These are phyloP conservation scores for Begonia loranthoides DNA, from an alignment of 306 rosid species.

Conservation along the genomic window DNA sequence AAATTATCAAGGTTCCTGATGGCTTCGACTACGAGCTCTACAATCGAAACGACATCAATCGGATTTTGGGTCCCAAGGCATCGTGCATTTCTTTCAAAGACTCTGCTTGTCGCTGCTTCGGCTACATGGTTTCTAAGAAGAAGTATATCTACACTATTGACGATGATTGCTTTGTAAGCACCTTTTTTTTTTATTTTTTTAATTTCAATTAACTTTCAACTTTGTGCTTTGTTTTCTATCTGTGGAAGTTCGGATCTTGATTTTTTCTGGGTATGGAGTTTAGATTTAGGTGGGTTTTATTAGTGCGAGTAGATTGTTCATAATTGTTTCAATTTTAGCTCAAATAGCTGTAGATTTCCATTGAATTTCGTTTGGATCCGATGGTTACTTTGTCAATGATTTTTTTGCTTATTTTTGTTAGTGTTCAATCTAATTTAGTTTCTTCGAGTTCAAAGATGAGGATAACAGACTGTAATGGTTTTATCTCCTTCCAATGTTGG, in stretches of 20 bases:
- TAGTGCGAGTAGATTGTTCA: too few species aligned
- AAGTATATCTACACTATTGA: conserved; percentile 40
- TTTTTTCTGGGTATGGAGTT: too few species aligned
- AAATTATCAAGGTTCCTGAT: conserved; percentile 18
- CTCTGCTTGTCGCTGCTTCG: conserved; percentile 43
- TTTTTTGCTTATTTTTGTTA: too few species aligned
- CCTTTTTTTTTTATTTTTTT: neutral
- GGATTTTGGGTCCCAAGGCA: conserved; percentile 33
- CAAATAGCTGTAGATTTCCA: too few species aligned
- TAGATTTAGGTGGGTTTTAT: too few species aligned
- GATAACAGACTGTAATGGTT: too few species aligned
- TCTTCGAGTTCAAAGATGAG: too few species aligned
- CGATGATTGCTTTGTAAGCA: conserved; percentile 33
- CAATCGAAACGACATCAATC: conserved; percentile 24
- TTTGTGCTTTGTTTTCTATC: neutral
- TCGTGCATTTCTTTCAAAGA: conserved; percentile 41
- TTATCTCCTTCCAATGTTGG: too few species aligned
- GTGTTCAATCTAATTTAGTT: too few species aligned
- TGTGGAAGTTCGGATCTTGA: neutral
- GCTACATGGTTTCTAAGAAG: conserved; percentile 35
- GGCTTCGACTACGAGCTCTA: conserved; percentile 37
- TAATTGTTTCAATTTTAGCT: too few species aligned
- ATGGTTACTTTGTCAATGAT: too few species aligned
- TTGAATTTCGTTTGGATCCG: too few species aligned
- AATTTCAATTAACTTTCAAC: neutral